Evolutionary conservation across 192 early-diverging fungal species (phyloP).

Genomic region (Thoreauomyces humboldtii): DNA sequence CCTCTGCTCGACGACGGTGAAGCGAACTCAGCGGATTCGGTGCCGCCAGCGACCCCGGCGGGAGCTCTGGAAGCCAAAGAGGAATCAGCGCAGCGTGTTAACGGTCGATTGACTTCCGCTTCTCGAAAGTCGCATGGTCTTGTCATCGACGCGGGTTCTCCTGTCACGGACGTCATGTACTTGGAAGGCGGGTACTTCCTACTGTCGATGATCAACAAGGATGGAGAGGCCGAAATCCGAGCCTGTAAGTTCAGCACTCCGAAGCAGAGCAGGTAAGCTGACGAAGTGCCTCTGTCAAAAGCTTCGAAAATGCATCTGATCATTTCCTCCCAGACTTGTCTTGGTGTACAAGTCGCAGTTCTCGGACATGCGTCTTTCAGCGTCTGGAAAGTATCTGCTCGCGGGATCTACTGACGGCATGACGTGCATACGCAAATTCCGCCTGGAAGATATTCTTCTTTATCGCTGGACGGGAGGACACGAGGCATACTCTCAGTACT

Average conservation of each 20-base stretch:
- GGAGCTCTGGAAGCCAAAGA: slow-evolving; percentile 10
- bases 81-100: slow-evolving; percentile 5
- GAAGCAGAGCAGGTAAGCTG: slow-evolving; percentile 43
- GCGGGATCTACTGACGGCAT: slow-evolving; percentile 44
- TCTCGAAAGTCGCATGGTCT: slow-evolving; percentile 45
- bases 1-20: slow-evolving; percentile 5
- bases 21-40: not conserved
- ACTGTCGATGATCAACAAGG: slow-evolving; percentile 44
- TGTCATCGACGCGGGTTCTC: slow-evolving; percentile 31
- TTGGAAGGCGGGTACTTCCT: slow-evolving; percentile 56
- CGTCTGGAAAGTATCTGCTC: slow-evolving; percentile 45
- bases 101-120: slow-evolving; percentile 32
- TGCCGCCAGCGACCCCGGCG: not conserved
- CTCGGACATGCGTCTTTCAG: slow-evolving; percentile 37
- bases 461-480: slow-evolving; percentile 41
- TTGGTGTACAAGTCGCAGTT: slow-evolving; percentile 34
- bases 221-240: slow-evolving; percentile 49
- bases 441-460: slow-evolving; percentile 42
- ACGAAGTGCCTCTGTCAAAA: not conserved
- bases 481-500: slow-evolving; percentile 43
- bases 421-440: slow-evolving; percentile 43
- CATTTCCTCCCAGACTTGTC: slow-evolving; percentile 32
- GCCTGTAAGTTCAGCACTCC: slow-evolving; percentile 44
- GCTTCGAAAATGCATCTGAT: not conserved
- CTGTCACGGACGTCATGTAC: slow-evolving; percentile 38